phyloP scores from a whole-genome alignment of 192 early-diverging fungal genomes.

The Geranomyces variabilis region DNA sequence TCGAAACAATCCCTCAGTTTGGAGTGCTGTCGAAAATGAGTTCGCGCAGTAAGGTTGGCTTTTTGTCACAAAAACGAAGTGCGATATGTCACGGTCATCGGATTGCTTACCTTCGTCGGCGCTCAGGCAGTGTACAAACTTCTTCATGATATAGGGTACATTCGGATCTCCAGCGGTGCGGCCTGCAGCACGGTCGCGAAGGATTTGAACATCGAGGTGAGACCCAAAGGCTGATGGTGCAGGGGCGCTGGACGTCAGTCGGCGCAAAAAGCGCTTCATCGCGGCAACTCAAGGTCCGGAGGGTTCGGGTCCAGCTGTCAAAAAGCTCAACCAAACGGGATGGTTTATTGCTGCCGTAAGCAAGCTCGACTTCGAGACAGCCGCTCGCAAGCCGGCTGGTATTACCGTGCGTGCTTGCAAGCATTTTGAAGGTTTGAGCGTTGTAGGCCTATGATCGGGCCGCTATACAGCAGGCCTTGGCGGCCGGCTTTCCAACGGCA shows the following conservation, averaged over 20 bases:
- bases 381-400: no score
- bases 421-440: no score
- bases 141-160: slow-evolving; percentile 40
- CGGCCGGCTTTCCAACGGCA: no score
- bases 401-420: no score
- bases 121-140: slow-evolving; percentile 44
- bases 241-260: slow-evolving; percentile 29
- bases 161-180: slow-evolving; percentile 7
- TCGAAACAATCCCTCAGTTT: slow-evolving; percentile 49
- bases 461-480: no score
- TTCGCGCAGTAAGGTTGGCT: no score
- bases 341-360: no score
- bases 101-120: slow-evolving; percentile 26
- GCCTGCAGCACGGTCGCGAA: slow-evolving; percentile 4
- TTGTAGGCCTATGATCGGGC: no score
- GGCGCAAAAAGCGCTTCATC: slow-evolving; percentile 44
- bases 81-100: not conserved
- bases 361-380: no score
- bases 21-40: slow-evolving; percentile 26
- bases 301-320: no score
- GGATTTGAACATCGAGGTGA: slow-evolving; percentile 14
- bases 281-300: no score
- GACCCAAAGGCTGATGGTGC: slow-evolving; percentile 20
- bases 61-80: slow-evolving; percentile 9
- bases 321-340: no score